Evolutionary conservation across 768 basidiomycete genomes (phyloP).

Genomic region (Dioszegia hungarica): DNA sequence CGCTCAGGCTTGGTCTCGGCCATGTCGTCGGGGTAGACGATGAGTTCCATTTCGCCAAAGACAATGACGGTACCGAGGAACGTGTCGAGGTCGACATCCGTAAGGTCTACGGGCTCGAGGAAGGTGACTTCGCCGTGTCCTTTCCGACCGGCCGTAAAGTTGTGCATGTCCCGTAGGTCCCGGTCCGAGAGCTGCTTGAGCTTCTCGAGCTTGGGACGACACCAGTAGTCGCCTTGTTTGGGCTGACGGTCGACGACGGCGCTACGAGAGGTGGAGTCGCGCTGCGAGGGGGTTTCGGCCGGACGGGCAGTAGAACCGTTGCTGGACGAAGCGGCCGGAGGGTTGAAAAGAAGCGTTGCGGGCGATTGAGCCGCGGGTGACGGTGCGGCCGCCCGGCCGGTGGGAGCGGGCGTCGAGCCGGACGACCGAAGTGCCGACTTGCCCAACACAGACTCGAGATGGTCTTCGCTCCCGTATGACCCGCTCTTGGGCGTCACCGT

Average conservation of each 20-base stretch:
- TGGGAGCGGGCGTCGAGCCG: constrained; percentile 4
- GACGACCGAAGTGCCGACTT: constrained; percentile 33
- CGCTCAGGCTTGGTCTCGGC: constrained; percentile 73
- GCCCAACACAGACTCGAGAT: constrained; percentile 33
- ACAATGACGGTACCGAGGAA: constrained; percentile 81
- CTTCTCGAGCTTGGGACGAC: constrained; percentile 68
- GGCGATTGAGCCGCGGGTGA: constrained; percentile 13
- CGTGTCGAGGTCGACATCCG: constrained; percentile 71
- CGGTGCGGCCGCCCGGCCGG: constrained; percentile 10
- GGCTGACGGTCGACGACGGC: constrained; percentile 10
- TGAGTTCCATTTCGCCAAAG: constrained; percentile 87
- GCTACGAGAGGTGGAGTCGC: neutral
- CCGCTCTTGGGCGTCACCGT: constrained; percentile 69
- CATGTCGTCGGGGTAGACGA: constrained; percentile 85
- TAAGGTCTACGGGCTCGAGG: constrained; percentile 74
- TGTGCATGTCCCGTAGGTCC: constrained; percentile 66
- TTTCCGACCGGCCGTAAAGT: constrained; percentile 80
- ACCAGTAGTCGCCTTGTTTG: constrained; percentile 82
- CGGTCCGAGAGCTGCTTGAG: constrained; percentile 69
- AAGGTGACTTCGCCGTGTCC: constrained; percentile 84
- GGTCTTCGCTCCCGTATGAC: constrained; percentile 22
- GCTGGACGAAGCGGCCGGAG: constrained; percentile 1
- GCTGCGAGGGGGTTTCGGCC: neutral
- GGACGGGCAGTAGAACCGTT: neutral
- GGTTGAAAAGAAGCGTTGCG: constrained; percentile 18